Evolutionary conservation across 176 grass and related monocot species (phyloP).

Genomic region (Lolium multiflorum): DNA sequence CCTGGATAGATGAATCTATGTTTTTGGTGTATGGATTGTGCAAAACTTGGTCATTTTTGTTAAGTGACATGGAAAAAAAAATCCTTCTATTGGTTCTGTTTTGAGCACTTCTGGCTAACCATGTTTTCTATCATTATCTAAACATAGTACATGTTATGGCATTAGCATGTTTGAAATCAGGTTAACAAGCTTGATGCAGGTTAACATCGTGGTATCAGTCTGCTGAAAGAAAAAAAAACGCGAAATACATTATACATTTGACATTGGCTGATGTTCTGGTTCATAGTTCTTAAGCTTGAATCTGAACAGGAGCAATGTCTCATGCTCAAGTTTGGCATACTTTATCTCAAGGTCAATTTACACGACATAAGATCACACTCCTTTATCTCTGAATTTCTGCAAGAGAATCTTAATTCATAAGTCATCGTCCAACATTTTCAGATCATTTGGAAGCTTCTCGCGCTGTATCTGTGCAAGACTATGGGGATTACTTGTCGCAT

Average conservation of each 20-base stretch:
- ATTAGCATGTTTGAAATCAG: no score
- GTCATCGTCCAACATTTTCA: conserved; percentile 43
- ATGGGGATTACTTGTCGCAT: conserved; percentile 46
- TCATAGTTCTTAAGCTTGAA: neutral
- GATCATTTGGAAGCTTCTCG: conserved; percentile 34
- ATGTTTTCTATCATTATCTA: neutral
- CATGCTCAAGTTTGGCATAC: neutral
- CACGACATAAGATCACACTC: conserved; percentile 22
- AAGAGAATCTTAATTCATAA: conserved; percentile 34
- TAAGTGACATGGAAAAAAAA: neutral
- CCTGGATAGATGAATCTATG: neutral
- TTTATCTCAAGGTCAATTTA: conserved; percentile 20
- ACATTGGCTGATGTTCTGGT: conserved; percentile 12
- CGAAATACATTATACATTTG: neutral
- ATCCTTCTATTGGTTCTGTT: neutral
- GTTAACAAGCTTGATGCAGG: no score
- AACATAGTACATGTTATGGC: neutral
- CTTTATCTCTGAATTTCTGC: neutral
- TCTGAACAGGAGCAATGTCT: conserved; percentile 19
- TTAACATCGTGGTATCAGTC: no score
- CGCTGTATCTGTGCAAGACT: conserved; percentile 43
- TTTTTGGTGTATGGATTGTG: neutral
- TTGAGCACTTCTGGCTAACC: neutral
- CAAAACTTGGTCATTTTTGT: conserved; percentile 2
- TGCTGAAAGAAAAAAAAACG: no score